A percentile compares a stretch with the other conserved stretches of the same genome.
Evolutionary conservation across 257 asterid genomes (phyloP).

Genomic region (Oldenlandia corymbosa): DNA sequence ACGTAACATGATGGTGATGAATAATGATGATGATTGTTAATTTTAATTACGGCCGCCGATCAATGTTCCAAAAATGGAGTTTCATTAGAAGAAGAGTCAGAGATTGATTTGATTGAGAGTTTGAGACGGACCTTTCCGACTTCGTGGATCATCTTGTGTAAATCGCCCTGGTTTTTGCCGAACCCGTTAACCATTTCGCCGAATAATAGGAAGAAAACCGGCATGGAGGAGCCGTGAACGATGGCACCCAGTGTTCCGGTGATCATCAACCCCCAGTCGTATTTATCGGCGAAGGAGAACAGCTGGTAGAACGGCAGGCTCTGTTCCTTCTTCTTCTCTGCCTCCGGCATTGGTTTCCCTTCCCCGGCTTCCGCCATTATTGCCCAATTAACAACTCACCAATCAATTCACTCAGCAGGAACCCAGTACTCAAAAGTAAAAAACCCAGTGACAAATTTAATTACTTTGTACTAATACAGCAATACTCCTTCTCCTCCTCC

Average conservation of each 20-base stretch:
- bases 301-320: constrained; percentile 41
- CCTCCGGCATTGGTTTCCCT: constrained; percentile 36
- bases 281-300: constrained; percentile 41
- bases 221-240: constrained; percentile 95
- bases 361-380: constrained; percentile 43
- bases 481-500: too few species aligned
- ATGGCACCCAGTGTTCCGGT: constrained; percentile 63
- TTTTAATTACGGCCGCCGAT: too few species aligned
- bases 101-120: background rate
- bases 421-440: too few species aligned
- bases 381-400: background rate
- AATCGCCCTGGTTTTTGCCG: constrained; percentile 89
- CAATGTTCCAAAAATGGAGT: too few species aligned
- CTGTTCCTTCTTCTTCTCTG: constrained; percentile 49
- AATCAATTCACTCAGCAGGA: too few species aligned
- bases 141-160: constrained; percentile 39
- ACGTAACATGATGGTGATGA: too few species aligned
- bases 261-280: constrained; percentile 33
- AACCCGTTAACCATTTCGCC: constrained; percentile 97
- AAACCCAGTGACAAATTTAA: too few species aligned
- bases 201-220: constrained; percentile 87
- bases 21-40: too few species aligned
- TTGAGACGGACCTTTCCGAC: constrained; percentile 20
- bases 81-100: too few species aligned
- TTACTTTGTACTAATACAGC: too few species aligned